These are phyloP conservation scores for Pestalotiopsis sp. DNA, from an alignment of 2,329 filamentous ascomycete genomes.

Conservation along the genomic window DNA sequence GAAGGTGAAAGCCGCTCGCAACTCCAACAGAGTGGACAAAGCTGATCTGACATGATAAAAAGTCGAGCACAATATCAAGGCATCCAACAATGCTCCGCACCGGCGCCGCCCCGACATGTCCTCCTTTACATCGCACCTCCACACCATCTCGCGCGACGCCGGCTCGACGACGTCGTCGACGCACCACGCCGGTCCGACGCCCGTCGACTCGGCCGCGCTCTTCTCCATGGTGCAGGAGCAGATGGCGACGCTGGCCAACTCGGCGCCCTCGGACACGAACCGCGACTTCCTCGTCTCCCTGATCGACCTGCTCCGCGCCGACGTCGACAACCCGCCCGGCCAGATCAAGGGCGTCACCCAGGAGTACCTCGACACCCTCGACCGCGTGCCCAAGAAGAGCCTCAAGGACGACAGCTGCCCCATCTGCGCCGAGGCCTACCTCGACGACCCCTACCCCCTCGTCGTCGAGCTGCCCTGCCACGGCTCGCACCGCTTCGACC, in stretches of 20 bases:
- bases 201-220: slow-evolving; percentile 58
- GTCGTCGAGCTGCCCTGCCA: slow-evolving; percentile 66
- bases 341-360: slow-evolving; percentile 58
- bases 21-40: background rate
- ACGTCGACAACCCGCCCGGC: slow-evolving; percentile 55
- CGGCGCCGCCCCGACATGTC: slow-evolving; percentile 62
- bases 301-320: slow-evolving; percentile 47
- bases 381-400: slow-evolving; percentile 56
- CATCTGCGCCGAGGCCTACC: slow-evolving; percentile 64
- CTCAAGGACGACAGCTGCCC: slow-evolving; percentile 60
- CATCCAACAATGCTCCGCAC: slow-evolving; percentile 39
- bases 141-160: slow-evolving; percentile 10
- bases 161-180: slow-evolving; percentile 1
- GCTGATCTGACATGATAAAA: background rate
- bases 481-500: slow-evolving; percentile 59
- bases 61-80: slow-evolving; percentile 69
- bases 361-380: slow-evolving; percentile 60
- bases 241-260: slow-evolving; percentile 52
- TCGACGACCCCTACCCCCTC: slow-evolving; percentile 64
- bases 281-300: slow-evolving; percentile 53
- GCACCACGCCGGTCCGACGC: slow-evolving; percentile 61
- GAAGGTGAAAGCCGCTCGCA: slow-evolving; percentile 26
- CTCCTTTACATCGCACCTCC: slow-evolving; percentile 13
- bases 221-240: slow-evolving; percentile 64
- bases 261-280: slow-evolving; percentile 51